These are phyloP conservation scores for Ustilago sp. DNA, from an alignment of 1,284 basidiomycete species.

Conservation along the genomic window DNA sequence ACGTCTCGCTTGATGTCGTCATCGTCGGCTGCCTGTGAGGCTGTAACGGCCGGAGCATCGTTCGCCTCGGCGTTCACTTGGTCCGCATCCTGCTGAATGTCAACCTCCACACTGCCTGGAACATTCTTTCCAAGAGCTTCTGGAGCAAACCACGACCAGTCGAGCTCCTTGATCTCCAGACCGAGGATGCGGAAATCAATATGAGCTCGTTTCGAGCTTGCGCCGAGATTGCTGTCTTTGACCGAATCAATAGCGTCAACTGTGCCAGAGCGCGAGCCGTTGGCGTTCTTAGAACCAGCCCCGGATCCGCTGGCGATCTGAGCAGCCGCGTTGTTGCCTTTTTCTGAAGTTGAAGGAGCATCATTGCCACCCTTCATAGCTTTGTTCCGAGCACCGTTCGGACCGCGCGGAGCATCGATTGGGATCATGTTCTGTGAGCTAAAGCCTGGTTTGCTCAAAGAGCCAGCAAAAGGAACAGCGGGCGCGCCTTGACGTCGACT, in stretches of 20 bases:
- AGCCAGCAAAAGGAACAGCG: background rate
- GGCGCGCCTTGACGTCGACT: constrained; percentile 4
- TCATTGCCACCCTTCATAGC: constrained; percentile 6
- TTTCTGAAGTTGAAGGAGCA: background rate
- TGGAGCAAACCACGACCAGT: constrained; percentile 52
- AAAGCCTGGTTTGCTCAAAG: constrained; percentile 20
- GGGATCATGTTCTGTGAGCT: constrained; percentile 47
- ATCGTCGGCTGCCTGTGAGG: background rate
- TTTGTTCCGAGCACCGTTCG: constrained; percentile 25
- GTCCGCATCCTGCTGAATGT: background rate
- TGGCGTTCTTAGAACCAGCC: background rate
- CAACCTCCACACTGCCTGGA: background rate
- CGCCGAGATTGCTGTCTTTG: constrained; percentile 7
- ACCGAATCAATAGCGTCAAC: constrained; percentile 2
- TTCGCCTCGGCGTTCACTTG: constrained; percentile 5
- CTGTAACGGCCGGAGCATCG: background rate
- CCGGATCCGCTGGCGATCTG: constrained; percentile 6
- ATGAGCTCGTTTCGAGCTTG: constrained; percentile 32
- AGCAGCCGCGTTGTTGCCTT: constrained; percentile 1
- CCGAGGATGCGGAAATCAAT: constrained; percentile 56
- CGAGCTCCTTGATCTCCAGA: constrained; percentile 53
- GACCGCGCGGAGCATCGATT: constrained; percentile 41
- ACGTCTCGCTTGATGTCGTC: background rate
- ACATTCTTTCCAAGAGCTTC: constrained; percentile 12
- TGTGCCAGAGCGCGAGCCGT: background rate